A percentile compares a stretch with the other conserved stretches of the same genome.
Conservation (phyloP, 2,329 filamentous ascomycete species). For the Chaetomiaceae sp. region DNA sequence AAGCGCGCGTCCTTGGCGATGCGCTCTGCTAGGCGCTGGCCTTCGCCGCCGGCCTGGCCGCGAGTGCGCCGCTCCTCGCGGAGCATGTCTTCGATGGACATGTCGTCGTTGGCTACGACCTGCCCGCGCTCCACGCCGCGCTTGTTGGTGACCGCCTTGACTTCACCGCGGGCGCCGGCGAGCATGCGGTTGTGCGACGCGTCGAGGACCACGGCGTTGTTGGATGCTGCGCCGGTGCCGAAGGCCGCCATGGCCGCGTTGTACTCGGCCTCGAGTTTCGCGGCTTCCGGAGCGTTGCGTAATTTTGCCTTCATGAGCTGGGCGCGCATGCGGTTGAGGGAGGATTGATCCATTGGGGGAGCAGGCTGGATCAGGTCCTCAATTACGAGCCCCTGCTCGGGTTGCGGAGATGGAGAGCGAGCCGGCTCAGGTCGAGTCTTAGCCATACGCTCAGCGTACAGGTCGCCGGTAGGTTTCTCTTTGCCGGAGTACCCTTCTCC, state of each 20-base stretch:
- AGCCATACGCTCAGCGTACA: slow-evolving; percentile 71
- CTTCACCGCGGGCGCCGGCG: slow-evolving; percentile 65
- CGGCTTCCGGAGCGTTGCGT: slow-evolving; percentile 66
- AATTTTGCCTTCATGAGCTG: slow-evolving; percentile 96
- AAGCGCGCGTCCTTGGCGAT: slow-evolving; percentile 93
- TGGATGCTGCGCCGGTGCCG: slow-evolving; percentile 34
- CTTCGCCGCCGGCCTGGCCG: slow-evolving; percentile 71
- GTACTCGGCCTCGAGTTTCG: slow-evolving; percentile 76
- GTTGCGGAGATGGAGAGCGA: slow-evolving; percentile 20
- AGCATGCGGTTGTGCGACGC: slow-evolving; percentile 88
- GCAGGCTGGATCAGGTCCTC: slow-evolving; percentile 44
- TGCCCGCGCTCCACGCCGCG: slow-evolving; percentile 77
- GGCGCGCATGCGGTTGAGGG: slow-evolving; percentile 82
- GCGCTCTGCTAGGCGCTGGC: slow-evolving; percentile 75
- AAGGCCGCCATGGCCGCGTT: slow-evolving; percentile 64
- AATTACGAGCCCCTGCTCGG: slow-evolving; percentile 51
- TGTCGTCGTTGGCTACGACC: slow-evolving; percentile 88
- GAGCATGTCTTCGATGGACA: slow-evolving; percentile 96
- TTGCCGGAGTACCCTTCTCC: slow-evolving; percentile 80
- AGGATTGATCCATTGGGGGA: slow-evolving; percentile 64
- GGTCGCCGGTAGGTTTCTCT: slow-evolving; percentile 78
- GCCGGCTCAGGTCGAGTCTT: slow-evolving; percentile 38
- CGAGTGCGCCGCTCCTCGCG: slow-evolving; percentile 84
- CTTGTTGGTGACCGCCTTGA: slow-evolving; percentile 70
- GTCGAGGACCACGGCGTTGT: slow-evolving; percentile 68